Evolutionary conservation across 2,329 filamentous ascomycete species (phyloP).

Genomic region (Clonostachys sp.): DNA sequence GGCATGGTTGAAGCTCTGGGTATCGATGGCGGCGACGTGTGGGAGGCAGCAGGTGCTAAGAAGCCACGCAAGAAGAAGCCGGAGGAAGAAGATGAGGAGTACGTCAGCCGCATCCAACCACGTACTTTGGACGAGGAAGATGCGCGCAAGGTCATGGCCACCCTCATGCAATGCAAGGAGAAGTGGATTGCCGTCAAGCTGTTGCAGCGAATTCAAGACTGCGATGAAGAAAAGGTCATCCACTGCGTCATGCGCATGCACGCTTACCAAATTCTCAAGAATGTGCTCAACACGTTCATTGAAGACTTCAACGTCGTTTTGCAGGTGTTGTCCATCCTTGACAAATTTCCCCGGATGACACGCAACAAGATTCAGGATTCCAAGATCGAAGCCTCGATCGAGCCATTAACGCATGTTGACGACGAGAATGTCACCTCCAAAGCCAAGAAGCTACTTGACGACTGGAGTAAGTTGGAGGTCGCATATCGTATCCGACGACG

Average conservation of each 20-base stretch:
- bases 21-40: conserved; percentile 87
- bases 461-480: conserved; percentile 85
- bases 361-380: conserved; percentile 97
- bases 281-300: conserved; percentile 76
- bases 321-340: conserved; percentile 85
- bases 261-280: conserved; percentile 92
- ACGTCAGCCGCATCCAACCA: conserved; percentile 83
- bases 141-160: conserved; percentile 92
- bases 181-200: conserved; percentile 99
- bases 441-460: conserved; percentile 67
- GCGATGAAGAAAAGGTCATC: conserved; percentile 80
- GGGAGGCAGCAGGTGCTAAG: conserved; percentile 87
- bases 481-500: conserved; percentile 91
- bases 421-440: conserved; percentile 72
- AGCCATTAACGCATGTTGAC: conserved; percentile 60
- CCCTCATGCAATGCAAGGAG: conserved; percentile 96
- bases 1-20: conserved; percentile 92
- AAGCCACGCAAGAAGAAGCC: conserved; percentile 89
- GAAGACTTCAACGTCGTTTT: conserved; percentile 87
- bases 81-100: conserved; percentile 90
- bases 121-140: conserved; percentile 76
- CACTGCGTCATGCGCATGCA: conserved; percentile 93
- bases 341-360: conserved; percentile 83
- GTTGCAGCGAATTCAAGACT: conserved; percentile 80
- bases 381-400: conserved; percentile 82